Evolutionary conservation across 2,329 filamentous ascomycete genomes (phyloP), one percentile per base, ranked within the genome.

Genomic region (Dothistroma pini): DNA sequence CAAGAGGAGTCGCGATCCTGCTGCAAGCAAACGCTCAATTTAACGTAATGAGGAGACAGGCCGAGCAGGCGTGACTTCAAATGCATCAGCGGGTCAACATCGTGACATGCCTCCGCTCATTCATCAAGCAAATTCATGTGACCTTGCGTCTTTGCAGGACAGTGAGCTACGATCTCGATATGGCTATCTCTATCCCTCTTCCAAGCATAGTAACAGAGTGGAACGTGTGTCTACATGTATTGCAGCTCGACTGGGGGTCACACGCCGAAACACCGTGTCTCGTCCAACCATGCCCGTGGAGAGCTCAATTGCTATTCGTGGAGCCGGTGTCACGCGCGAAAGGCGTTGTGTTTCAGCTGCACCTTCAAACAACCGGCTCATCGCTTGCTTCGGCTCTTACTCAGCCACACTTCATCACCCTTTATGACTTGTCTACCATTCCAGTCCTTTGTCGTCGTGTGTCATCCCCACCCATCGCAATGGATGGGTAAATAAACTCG

Each of bases 271-370:
- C 34, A n/a, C 44, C 22, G 44, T 21, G 10, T 21, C 44, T 21
- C n/a, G 44, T 25, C 22, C 44, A 19, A n/a, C 44, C n/a, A 49
- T 10, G 11, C 44, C n/a, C 44, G 44, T 49, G 14, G 10, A 49
- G 22, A 25, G 44, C 34, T 38, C 10, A 14, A 19, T 19, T n/a
- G 41, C 41, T 44, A 14, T 44, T 19, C 16, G 48, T 51, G 48
- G 48, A 51, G 29, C 48, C 48, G 25, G 48, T 51, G 48, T 51
- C 48, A 29, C 48, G 48, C 48, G 48, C 29, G 48, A 51, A n/a
- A 49, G 10, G 12, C 22, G 21, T n/a, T 29, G 21, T 51, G 48
- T 51, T 51, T 51, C 48, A 51, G 48, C 48, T 51, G n/a, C 50
- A 16, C 25, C 25, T 44, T 16, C 58, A 25, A 25, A 44, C 2